phyloP scores from a whole-genome alignment of 345 rosid species.

The Bruguiera sexangula region DNA sequence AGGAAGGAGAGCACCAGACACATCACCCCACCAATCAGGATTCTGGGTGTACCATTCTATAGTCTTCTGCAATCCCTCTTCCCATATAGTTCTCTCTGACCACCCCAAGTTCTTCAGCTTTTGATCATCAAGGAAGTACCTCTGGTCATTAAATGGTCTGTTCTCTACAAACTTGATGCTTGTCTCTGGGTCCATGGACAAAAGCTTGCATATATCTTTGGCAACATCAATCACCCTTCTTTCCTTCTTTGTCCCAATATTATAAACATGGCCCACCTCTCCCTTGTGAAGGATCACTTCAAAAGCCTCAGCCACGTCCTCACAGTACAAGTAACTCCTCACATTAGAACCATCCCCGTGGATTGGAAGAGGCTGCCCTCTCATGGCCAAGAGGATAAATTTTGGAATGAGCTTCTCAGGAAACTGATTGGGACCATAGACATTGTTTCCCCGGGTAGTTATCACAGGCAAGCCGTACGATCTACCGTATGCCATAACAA shows the following conservation, averaged over 20 bases:
- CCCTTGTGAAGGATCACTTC: conserved; percentile 89
- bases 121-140: conserved; percentile 90
- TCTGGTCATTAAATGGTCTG: conserved; percentile 88
- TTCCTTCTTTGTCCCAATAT: conserved; percentile 80
- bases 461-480: conserved; percentile 88
- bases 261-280: conserved; percentile 84
- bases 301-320: conserved; percentile 94
- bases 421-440: conserved; percentile 84
- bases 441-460: conserved; percentile 90
- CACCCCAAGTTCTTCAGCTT: conserved; percentile 78
- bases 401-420: conserved; percentile 90
- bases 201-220: conserved; percentile 65
- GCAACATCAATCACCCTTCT: conserved; percentile 91
- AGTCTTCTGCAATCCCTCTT: conserved; percentile 76
- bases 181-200: conserved; percentile 55
- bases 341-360: conserved; percentile 90
- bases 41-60: conserved; percentile 76
- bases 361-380: conserved; percentile 68
- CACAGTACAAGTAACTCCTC: conserved; percentile 82
- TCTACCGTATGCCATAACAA: conserved; percentile 92
- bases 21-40: conserved; percentile 98
- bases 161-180: conserved; percentile 75
- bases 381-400: conserved; percentile 78
- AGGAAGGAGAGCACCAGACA: conserved; percentile 80
- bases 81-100: conserved; percentile 77